phyloP scores from a whole-genome alignment of 2,329 filamentous ascomycete genomes.

The Venturia asperata region DNA sequence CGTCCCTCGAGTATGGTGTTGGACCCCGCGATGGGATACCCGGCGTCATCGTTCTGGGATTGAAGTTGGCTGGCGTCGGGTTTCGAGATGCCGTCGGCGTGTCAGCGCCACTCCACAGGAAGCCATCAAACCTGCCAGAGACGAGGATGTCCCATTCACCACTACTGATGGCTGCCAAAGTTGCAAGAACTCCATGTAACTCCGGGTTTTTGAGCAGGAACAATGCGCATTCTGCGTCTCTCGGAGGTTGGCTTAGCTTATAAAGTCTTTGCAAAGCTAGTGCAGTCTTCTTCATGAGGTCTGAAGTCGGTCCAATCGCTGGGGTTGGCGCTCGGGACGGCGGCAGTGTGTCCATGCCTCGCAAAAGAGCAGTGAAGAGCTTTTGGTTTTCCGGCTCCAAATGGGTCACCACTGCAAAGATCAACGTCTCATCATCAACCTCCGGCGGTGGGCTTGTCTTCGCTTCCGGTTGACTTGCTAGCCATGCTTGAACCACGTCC shows the following conservation, averaged over 20 bases:
- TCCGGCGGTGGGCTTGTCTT: slow-evolving; percentile 73
- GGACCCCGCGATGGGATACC: slow-evolving; percentile 37
- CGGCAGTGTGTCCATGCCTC: slow-evolving; percentile 47
- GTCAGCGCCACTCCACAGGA: slow-evolving; percentile 88
- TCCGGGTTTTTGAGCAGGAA: slow-evolving; percentile 77
- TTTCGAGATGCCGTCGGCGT: slow-evolving; percentile 38
- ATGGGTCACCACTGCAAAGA: slow-evolving; percentile 88
- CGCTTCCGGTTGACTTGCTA: slow-evolving; percentile 69
- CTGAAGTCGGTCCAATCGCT: slow-evolving; percentile 46
- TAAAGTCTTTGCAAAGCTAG: slow-evolving; percentile 80
- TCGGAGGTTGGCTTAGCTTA: slow-evolving; percentile 61
- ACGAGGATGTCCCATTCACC: slow-evolving; percentile 96
- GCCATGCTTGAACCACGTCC: slow-evolving; percentile 84
- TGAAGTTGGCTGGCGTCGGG: slow-evolving; percentile 13
- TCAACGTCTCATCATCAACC: slow-evolving; percentile 87
- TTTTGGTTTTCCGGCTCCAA: slow-evolving; percentile 68
- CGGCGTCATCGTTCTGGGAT: slow-evolving; percentile 12
- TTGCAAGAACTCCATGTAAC: slow-evolving; percentile 80
- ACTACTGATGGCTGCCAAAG: slow-evolving; percentile 76
- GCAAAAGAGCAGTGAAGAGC: slow-evolving; percentile 74
- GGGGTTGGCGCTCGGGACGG: slow-evolving; percentile 62
- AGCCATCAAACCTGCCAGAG: slow-evolving; percentile 90
- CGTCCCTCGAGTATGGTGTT: slow-evolving; percentile 36
- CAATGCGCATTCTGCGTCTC: slow-evolving; percentile 78
- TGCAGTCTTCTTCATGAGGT: slow-evolving; percentile 67